These are phyloP conservation scores for Candida ortonii DNA, from an alignment of 805 yeast genomes.

Conservation along the genomic window DNA sequence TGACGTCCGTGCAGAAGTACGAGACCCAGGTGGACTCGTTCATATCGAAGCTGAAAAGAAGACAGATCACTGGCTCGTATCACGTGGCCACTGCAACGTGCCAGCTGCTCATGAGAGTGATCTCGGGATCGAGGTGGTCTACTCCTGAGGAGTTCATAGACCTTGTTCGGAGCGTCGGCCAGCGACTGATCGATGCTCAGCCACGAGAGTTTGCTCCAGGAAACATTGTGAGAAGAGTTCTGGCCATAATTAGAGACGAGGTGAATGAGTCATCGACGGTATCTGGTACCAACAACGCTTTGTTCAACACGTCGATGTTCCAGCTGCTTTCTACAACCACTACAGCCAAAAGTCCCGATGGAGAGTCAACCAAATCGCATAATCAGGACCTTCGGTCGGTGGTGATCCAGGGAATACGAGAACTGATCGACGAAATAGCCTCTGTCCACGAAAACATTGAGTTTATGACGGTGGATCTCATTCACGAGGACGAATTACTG, in stretches of 20 bases:
- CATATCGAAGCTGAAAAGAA: slow-evolving; percentile 63
- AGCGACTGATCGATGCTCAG: slow-evolving; percentile 67
- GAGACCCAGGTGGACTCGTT: slow-evolving; percentile 34
- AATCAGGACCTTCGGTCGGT: slow-evolving; percentile 73
- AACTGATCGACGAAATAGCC: slow-evolving; percentile 85
- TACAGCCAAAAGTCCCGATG: slow-evolving; percentile 21
- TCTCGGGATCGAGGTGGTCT: slow-evolving; percentile 87
- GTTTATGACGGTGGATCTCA: slow-evolving; percentile 85
- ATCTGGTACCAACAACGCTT: slow-evolving; percentile 33
- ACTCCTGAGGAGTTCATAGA: slow-evolving; percentile 68
- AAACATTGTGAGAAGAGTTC: slow-evolving; percentile 83
- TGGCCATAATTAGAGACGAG: slow-evolving; percentile 86
- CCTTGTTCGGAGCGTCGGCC: slow-evolving; percentile 73
- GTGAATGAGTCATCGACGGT: slow-evolving; percentile 44
- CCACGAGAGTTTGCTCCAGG: slow-evolving; percentile 90
- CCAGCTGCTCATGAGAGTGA: slow-evolving; percentile 80
- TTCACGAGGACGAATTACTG: slow-evolving; percentile 84
- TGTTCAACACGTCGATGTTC: slow-evolving; percentile 83
- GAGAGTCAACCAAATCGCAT: slow-evolving; percentile 37
- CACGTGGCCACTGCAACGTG: slow-evolving; percentile 84
- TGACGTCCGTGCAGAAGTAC: slow-evolving; percentile 24
- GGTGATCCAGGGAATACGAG: slow-evolving; percentile 88
- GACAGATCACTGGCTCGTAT: slow-evolving; percentile 79
- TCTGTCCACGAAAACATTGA: slow-evolving; percentile 89
- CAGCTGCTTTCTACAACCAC: slow-evolving; percentile 61